These are phyloP conservation scores for Lodderomyces orthopsilosis DNA, from an alignment of 1,139 yeast genomes.

Conservation along the genomic window DNA sequence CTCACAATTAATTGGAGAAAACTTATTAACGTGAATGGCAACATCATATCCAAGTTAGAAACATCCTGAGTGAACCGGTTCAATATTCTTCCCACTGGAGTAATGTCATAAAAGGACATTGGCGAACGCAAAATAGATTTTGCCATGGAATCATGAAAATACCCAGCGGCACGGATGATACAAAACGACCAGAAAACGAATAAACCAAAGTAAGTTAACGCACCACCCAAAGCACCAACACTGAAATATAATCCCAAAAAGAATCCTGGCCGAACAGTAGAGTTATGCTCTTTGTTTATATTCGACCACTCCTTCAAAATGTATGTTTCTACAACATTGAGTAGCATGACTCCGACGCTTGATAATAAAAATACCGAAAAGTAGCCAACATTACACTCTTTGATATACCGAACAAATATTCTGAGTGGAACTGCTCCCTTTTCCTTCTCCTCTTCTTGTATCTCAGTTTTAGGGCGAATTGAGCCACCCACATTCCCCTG, in stretches of 20 bases:
- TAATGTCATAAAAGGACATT: constrained; percentile 56
- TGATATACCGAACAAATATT: constrained; percentile 32
- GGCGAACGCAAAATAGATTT: constrained; percentile 42
- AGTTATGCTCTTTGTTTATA: constrained; percentile 25
- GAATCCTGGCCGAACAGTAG: constrained; percentile 19
- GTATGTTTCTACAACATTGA: constrained; percentile 26
- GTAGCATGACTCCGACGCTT: constrained; percentile 18
- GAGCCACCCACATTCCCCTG: constrained; percentile 7
- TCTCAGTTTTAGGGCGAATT: constrained; percentile 23
- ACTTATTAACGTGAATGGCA: constrained; percentile 56
- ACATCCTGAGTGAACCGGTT: constrained; percentile 77
- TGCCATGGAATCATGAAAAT: constrained; percentile 40
- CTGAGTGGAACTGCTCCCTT: constrained; percentile 33
- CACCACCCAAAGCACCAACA: constrained; percentile 29
- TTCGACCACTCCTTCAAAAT: constrained; percentile 40
- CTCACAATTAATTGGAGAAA: constrained; percentile 55
- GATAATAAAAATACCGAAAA: constrained; percentile 23
- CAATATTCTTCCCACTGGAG: constrained; percentile 59
- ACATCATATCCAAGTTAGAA: constrained; percentile 74
- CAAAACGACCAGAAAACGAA: constrained; percentile 31
- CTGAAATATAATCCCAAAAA: constrained; percentile 26
- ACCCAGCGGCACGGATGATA: constrained; percentile 29
- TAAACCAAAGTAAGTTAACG: constrained; percentile 25
- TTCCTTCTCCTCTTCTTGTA: constrained; percentile 27
- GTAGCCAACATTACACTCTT: constrained; percentile 31